Conservation (phyloP, 2,329 filamentous ascomycete species). For the Arthrobotrys iridis region DNA sequence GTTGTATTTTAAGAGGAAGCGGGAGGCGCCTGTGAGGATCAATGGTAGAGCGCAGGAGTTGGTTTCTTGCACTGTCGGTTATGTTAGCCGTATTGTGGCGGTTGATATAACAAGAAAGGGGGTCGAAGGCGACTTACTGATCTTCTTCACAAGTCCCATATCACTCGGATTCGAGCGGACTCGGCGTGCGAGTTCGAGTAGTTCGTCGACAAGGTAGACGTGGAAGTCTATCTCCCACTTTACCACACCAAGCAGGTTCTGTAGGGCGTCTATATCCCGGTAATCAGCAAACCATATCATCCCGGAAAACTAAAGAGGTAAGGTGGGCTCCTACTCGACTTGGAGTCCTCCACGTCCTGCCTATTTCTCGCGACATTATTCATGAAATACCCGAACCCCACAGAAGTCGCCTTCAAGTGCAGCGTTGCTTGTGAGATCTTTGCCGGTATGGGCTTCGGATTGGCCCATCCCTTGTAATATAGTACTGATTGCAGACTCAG, state of each 20-base stretch:
- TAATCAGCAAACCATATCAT: background rate
- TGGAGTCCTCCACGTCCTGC: constrained; percentile 46
- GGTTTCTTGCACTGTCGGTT: constrained; percentile 53
- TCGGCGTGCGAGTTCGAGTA: constrained; percentile 57
- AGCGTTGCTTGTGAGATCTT: constrained; percentile 58
- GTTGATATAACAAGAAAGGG: background rate
- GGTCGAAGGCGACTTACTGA: constrained; percentile 39
- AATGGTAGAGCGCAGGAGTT: constrained; percentile 58
- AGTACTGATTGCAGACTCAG: constrained; percentile 82
- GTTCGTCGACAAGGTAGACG: constrained; percentile 57
- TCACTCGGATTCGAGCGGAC: constrained; percentile 54
- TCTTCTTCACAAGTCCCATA: constrained; percentile 56
- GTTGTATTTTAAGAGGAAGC: constrained; percentile 58
- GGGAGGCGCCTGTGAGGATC: constrained; percentile 57
- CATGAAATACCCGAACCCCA: constrained; percentile 58
- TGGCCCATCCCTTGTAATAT: constrained; percentile 72
- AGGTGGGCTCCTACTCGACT: too few relatives aligned
- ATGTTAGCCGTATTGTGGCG: background rate
- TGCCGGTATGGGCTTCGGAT: constrained; percentile 56
- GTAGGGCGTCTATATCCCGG: constrained; percentile 54
- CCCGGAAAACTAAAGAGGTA: background rate
- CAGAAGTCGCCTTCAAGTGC: constrained; percentile 57
- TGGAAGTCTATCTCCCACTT: constrained; percentile 58
- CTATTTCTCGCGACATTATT: constrained; percentile 55
- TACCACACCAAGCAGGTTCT: constrained; percentile 57